These are phyloP conservation scores for Fraxinus anomala DNA, from an alignment of 257 asterid genomes.

Conservation along the genomic window DNA sequence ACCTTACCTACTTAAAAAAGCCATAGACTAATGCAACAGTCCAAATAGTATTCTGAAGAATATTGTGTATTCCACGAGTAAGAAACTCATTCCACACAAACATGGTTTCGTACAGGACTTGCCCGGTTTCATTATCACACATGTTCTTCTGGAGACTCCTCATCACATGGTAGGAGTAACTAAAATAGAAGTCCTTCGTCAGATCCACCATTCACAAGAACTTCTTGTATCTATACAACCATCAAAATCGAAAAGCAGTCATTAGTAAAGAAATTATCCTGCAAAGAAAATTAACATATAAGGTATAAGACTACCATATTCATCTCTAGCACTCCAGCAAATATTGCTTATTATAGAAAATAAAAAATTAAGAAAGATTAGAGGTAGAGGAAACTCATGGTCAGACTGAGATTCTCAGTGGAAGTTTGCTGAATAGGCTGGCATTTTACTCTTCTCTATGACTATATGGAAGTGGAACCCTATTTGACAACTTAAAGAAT, in stretches of 20 bases:
- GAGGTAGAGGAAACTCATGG: background rate
- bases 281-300: conserved; percentile 8
- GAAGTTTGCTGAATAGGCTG: background rate
- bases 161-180: conserved; percentile 97
- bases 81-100: conserved; percentile 97
- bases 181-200: conserved; percentile 95
- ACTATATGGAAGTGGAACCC: background rate
- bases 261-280: conserved; percentile 14
- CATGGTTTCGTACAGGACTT: conserved; percentile 79
- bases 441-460: background rate
- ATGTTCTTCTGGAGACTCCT: conserved; percentile 87
- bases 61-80: conserved; percentile 82
- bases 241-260: conserved; percentile 21
- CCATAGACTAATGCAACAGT: conserved; percentile 96
- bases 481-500: background rate
- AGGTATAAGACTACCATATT: conserved; percentile 16
- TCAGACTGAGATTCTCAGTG: background rate
- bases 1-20: conserved; percentile 84
- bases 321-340: conserved; percentile 16
- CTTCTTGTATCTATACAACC: conserved; percentile 75
- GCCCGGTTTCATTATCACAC: conserved; percentile 58
- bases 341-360: background rate
- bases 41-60: conserved; percentile 85
- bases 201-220: conserved; percentile 94
- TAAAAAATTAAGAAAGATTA: background rate